Base-by-base conservation (phyloP, 179 eudicot species). In the Spergularia azorica region DNA sequence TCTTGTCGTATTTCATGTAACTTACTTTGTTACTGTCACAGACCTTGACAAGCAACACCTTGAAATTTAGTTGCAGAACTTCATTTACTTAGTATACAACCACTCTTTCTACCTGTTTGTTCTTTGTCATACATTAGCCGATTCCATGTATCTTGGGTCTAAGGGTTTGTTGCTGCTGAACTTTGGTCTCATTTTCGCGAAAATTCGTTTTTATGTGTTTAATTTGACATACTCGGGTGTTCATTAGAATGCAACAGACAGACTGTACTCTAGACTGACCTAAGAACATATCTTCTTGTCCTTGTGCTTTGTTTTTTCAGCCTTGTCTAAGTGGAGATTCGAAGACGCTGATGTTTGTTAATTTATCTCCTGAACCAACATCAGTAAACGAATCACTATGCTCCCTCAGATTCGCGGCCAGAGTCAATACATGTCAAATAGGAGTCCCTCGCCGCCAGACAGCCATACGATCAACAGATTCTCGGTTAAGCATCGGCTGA, bases 241-340 rank as follows among this genome's bases (percentile, higher is more conserved):
- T 46, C 50, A 46, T 46, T 46, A 36, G 50, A 46, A 6, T 46
- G 50, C 9, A 46, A 46, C 9, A 46, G 50, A 46, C 50, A 6
- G 50, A 6, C 9, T 46, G 50, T 6, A 46, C 50, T 46, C 39
- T 46, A 1, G 50, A 46, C 50, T 46, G 50, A 6, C 50, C 15
- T 15, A 65, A 65, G 51, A 65, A 16, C 50, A 21, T 32, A n/a
- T 4, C 15, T 12, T 71, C 11, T 64, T 43, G 9, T 13, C 48
- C 55, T 16, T 13, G 6, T 21, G n/a, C 17, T 70, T 26, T 78
- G 26, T 70, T 43, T 64, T 17, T 54, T 63, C 89, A 91, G 96
- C 93, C 96, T 46, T 89, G 96, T 73, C 79, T 91, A 14, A 91
- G 96, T 4, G 96, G 93, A 38, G 93, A 91, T 78, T 89, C 93